Conservation (phyloP, 1,139 yeast species). For the Hemisphaericaspora lyxosophila region DNA sequence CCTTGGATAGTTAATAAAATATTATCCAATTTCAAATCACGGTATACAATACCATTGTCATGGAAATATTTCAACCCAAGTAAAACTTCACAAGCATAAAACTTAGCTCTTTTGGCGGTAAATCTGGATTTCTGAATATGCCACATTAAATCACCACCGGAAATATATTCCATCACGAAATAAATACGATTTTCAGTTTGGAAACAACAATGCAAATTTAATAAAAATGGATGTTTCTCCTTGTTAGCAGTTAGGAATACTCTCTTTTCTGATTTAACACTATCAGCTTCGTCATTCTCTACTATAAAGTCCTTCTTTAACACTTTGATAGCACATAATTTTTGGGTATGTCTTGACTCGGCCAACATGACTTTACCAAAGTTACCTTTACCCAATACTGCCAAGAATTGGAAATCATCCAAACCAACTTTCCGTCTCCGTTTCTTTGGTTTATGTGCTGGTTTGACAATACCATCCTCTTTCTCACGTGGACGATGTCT, state of each 20-base stretch:
- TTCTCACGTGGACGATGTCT: constrained; percentile 6
- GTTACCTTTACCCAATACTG: constrained; percentile 95
- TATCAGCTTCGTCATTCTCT: constrained; percentile 93
- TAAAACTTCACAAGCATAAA: constrained; percentile 94
- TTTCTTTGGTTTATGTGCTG: constrained; percentile 31
- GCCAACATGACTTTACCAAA: constrained; percentile 98
- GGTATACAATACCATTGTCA: constrained; percentile 91
- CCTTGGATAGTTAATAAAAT: constrained; percentile 86
- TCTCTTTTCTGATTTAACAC: constrained; percentile 89
- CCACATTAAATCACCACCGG: constrained; percentile 99
- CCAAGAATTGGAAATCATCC: constrained; percentile 90
- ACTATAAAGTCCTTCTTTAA: constrained; percentile 92
- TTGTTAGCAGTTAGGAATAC: constrained; percentile 88
- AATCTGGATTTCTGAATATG: constrained; percentile 93
- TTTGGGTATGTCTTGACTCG: constrained; percentile 76
- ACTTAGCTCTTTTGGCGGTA: constrained; percentile 88
- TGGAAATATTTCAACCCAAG: constrained; percentile 90
- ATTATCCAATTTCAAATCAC: constrained; percentile 94
- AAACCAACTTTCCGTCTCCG: constrained; percentile 76
- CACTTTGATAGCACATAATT: constrained; percentile 90
- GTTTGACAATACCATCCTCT: not conserved
- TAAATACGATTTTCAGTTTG: constrained; percentile 97
- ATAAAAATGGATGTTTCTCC: constrained; percentile 88
- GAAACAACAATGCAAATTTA: constrained; percentile 91
- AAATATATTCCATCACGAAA: constrained; percentile 96